Conservation (phyloP, 768 basidiomycete genomes). For the Tylopilus rubrobrunneus region DNA sequence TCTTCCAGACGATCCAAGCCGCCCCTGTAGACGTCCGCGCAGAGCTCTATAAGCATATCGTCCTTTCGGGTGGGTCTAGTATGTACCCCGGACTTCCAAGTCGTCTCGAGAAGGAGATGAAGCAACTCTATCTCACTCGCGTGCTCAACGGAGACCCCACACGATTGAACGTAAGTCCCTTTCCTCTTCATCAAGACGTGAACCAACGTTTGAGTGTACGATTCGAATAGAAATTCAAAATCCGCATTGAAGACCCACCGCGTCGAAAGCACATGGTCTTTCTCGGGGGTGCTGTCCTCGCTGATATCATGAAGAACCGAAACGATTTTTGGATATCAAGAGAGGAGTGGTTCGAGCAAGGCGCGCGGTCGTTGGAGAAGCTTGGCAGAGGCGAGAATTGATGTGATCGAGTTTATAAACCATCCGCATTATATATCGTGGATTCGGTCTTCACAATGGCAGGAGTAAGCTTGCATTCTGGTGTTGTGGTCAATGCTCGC, state of each 20-base stretch:
- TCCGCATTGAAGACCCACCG: constrained; percentile 96
- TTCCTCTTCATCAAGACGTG: background rate
- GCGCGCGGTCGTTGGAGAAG: constrained; percentile 77
- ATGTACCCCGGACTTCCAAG: constrained; percentile 99
- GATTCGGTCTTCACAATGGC: no score
- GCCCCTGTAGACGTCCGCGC: constrained; percentile 87
- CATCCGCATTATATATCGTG: no score
- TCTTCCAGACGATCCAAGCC: constrained; percentile 91
- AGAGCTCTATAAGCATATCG: constrained; percentile 97
- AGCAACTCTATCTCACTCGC: constrained; percentile 93
- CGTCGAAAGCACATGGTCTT: constrained; percentile 99
- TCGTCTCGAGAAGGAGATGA: constrained; percentile 98
- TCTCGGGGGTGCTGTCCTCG: constrained; percentile 96
- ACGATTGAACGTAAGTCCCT: constrained; percentile 72
- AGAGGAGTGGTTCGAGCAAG: constrained; percentile 95
- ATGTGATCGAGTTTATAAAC: background rate
- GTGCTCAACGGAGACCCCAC: constrained; percentile 81
- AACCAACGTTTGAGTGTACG: background rate
- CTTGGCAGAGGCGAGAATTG: constrained; percentile 64
- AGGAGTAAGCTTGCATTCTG: no score
- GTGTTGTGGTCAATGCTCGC: no score
- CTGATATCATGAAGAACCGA: constrained; percentile 96
- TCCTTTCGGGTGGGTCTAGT: constrained; percentile 94
- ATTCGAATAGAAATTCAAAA: constrained; percentile 91
- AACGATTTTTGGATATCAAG: constrained; percentile 94